Percentiles rank a stretch among this genome's conserved stretches.
These are phyloP conservation scores for Cymodocea nodosa DNA, from an alignment of 116 monocot genomes.

Conservation along the genomic window DNA sequence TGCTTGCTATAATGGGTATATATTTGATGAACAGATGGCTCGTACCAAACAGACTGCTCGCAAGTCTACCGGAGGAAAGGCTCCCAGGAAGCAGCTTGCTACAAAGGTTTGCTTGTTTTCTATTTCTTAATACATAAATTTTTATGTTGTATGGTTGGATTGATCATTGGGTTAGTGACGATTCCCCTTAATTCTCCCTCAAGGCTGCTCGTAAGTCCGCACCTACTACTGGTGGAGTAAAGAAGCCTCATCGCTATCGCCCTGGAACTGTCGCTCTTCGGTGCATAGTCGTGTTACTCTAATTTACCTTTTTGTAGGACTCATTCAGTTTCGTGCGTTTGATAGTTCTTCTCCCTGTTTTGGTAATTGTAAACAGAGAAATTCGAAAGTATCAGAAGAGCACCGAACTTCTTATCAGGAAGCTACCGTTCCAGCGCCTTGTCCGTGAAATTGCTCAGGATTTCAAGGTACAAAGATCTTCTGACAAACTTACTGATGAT, in stretches of 20 bases:
- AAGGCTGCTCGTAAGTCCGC: conserved; percentile 24
- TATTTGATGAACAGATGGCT: conserved; percentile 10
- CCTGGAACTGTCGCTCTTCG: conserved; percentile 27
- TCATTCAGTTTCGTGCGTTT: neutral
- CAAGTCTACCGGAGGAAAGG: conserved; percentile 27
- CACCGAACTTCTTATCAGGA: conserved; percentile 15
- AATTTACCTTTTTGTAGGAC: neutral
- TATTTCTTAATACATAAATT: neutral
- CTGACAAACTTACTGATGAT: too few relatives aligned
- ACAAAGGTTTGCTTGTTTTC: conserved; percentile 12
- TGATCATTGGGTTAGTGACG: too few relatives aligned
- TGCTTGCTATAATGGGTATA: too few relatives aligned
- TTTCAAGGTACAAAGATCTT: conserved; percentile 4
- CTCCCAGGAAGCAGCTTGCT: conserved; percentile 25
- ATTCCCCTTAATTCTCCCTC: too few relatives aligned
- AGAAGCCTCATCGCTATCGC: conserved; percentile 25
- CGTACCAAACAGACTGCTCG: conserved; percentile 28
- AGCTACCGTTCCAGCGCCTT: conserved; percentile 8
- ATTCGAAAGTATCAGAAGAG: conserved; percentile 17
- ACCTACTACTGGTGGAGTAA: conserved; percentile 21
- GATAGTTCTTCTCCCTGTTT: neutral
- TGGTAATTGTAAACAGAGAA: neutral
- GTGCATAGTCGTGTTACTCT: neutral
- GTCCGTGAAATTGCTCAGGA: conserved; percentile 17
- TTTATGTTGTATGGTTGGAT: too few relatives aligned